A percentile compares a stretch with the other conserved stretches of the same genome.
Conservation (phyloP, 192 early-diverging fungal genomes). For the Lunasporangiospora selenospora region DNA sequence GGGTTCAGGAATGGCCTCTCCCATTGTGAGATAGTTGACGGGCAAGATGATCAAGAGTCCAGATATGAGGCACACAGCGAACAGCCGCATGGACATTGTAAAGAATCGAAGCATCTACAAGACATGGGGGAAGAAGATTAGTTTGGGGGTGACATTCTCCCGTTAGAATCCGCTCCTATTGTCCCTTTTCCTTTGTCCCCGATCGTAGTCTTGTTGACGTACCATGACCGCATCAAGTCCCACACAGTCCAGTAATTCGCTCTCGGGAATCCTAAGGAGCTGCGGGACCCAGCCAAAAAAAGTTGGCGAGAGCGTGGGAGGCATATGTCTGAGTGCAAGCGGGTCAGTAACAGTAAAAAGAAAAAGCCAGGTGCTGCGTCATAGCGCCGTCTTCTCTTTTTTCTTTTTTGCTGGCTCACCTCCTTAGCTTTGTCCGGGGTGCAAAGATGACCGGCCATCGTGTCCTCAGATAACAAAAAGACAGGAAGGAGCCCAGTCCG, state of each 20-base stretch:
- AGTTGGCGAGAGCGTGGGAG: constrained; percentile 38
- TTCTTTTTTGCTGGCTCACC: constrained; percentile 10
- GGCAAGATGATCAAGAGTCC: constrained; percentile 55
- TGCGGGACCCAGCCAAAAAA: constrained; percentile 63
- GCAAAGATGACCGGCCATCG: constrained; percentile 51
- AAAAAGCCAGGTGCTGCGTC: background rate
- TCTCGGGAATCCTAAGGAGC: constrained; percentile 50
- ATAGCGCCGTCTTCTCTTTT: background rate
- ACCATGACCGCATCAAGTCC: constrained; percentile 67
- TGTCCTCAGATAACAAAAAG: constrained; percentile 48
- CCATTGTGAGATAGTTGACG: constrained; percentile 40
- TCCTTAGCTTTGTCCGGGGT: constrained; percentile 40
- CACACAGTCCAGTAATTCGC: constrained; percentile 55
- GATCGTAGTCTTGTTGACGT: too few relatives aligned
- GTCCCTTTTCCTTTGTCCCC: background rate
- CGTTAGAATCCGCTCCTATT: background rate
- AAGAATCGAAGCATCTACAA: constrained; percentile 62
- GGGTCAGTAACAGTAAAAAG: background rate
- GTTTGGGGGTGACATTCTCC: background rate
- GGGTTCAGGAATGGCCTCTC: constrained; percentile 1
- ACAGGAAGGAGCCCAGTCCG: constrained; percentile 34
- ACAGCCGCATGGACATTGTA: constrained; percentile 55
- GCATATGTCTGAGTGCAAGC: constrained; percentile 49
- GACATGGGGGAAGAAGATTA: background rate
- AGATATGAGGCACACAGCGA: constrained; percentile 54